A percentile compares a stretch with the other conserved stretches of the same genome.
Conservation (phyloP, 2,329 filamentous ascomycete genomes). For the Talaromyces rugulosus region DNA sequence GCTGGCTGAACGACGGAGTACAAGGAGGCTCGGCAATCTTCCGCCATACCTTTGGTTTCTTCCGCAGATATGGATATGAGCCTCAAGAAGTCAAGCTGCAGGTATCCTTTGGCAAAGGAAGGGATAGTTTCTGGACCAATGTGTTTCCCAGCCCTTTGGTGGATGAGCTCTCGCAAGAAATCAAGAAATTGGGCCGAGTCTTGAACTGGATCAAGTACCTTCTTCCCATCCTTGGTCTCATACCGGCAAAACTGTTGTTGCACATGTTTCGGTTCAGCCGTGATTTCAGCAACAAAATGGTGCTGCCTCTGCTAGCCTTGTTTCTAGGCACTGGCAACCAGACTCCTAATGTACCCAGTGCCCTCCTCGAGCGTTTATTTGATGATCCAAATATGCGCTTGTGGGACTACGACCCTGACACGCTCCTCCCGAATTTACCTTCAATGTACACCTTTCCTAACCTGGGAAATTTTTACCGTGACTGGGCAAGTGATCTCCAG, state of each 20-base stretch:
- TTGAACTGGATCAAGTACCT: conserved; percentile 53
- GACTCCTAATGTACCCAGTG: conserved; percentile 65
- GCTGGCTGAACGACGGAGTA: conserved; percentile 60
- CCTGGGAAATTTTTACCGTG: conserved; percentile 53
- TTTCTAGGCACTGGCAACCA: conserved; percentile 74
- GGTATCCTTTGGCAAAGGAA: conserved; percentile 57
- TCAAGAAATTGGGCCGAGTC: conserved; percentile 51
- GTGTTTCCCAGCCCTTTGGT: conserved; percentile 56
- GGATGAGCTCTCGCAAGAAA: conserved; percentile 52
- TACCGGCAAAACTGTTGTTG: conserved; percentile 61
- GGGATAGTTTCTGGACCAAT: conserved; percentile 58
- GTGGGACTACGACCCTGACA: conserved; percentile 56
- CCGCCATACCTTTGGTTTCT: conserved; percentile 60
- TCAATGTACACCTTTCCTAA: conserved; percentile 61
- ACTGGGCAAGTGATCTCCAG: conserved; percentile 51
- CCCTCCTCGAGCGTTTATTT: conserved; percentile 61
- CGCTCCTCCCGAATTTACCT: conserved; percentile 51
- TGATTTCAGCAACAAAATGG: conserved; percentile 68
- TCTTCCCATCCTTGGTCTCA: conserved; percentile 52
- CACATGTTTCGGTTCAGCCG: conserved; percentile 64
- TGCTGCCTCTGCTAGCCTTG: conserved; percentile 66
- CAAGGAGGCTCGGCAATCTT: conserved; percentile 60
- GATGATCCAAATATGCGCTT: conserved; percentile 57
- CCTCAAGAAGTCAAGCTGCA: conserved; percentile 57
- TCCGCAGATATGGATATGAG: conserved; percentile 53